These are phyloP conservation scores for Talaromyces sp. DNA, from an alignment of 2,329 filamentous ascomycete genomes.

Conservation along the genomic window DNA sequence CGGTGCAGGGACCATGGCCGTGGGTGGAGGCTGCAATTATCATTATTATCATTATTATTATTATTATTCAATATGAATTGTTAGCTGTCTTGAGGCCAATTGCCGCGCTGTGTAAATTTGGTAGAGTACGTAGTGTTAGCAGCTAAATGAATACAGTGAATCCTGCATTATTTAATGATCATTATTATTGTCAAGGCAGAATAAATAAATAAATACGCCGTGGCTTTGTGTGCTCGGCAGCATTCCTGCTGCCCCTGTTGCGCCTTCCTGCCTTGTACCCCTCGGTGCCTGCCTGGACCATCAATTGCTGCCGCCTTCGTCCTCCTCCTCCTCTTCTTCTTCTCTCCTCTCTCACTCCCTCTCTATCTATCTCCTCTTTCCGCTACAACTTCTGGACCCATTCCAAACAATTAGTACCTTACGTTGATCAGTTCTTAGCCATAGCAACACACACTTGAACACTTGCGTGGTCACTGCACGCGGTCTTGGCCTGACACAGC, in stretches of 20 bases:
- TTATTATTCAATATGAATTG: not conserved
- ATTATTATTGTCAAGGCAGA: too few relatives aligned
- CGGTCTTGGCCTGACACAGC: not conserved
- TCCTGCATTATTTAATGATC: too few relatives aligned
- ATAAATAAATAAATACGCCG: too few relatives aligned
- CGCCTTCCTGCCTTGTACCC: too few relatives aligned
- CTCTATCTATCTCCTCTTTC: not conserved
- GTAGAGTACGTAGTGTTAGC: too few relatives aligned
- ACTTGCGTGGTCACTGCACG: not conserved
- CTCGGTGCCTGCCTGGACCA: not conserved
- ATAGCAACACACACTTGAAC: not conserved
- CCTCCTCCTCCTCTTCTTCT: too few relatives aligned
- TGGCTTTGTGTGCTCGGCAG: too few relatives aligned
- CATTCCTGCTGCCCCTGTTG: not conserved
- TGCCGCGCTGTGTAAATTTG: not conserved
- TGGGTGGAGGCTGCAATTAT: not conserved
- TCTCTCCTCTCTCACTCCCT: not conserved
- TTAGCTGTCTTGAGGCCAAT: not conserved
- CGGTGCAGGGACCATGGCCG: not conserved
- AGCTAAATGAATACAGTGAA: too few relatives aligned
- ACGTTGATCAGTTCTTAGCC: not conserved
- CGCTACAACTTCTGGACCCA: not conserved
- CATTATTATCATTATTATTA: not conserved
- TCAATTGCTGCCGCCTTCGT: not conserved
- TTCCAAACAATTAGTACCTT: not conserved